These are phyloP conservation scores for Pythium volutum DNA, from an alignment of 352 stramenopile species.

Conservation along the genomic window DNA sequence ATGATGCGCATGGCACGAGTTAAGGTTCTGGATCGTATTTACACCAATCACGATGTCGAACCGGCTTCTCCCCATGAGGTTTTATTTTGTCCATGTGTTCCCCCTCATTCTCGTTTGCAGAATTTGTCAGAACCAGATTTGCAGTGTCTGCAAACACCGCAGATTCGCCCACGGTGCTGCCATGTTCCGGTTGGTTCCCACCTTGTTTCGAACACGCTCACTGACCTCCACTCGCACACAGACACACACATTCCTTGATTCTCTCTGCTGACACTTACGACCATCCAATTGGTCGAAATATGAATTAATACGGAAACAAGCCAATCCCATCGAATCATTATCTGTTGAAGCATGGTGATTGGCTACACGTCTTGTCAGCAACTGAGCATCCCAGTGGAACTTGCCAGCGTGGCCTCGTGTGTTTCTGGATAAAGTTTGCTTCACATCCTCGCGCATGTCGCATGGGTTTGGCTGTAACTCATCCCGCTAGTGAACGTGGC, in stretches of 20 bases:
- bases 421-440: too few species aligned
- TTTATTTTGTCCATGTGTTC: slow-evolving; percentile 16
- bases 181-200: not conserved
- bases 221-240: slow-evolving; percentile 12
- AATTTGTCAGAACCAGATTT: not conserved
- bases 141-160: slow-evolving; percentile 1
- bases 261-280: not conserved
- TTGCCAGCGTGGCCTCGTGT: not conserved
- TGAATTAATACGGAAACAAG: not conserved
- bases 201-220: slow-evolving; percentile 7
- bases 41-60: not conserved
- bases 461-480: too few species aligned
- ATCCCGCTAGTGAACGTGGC: too few species aligned
- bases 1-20: not conserved
- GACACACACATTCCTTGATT: slow-evolving; percentile 14
- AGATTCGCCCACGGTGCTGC: too few species aligned
- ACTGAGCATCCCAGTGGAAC: slow-evolving; percentile 3
- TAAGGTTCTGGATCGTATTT: not conserved
- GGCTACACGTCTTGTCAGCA: not conserved
- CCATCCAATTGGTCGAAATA: slow-evolving; percentile 1
- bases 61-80: slow-evolving; percentile 20
- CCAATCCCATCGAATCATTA: not conserved
- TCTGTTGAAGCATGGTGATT: slow-evolving; percentile 1
- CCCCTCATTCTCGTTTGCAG: slow-evolving; percentile 4
- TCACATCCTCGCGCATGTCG: too few species aligned